Evolutionary conservation across 73 alveolate species (phyloP), one percentile per base, ranked within the genome.

Genomic region (Blepharisma stoltei): DNA sequence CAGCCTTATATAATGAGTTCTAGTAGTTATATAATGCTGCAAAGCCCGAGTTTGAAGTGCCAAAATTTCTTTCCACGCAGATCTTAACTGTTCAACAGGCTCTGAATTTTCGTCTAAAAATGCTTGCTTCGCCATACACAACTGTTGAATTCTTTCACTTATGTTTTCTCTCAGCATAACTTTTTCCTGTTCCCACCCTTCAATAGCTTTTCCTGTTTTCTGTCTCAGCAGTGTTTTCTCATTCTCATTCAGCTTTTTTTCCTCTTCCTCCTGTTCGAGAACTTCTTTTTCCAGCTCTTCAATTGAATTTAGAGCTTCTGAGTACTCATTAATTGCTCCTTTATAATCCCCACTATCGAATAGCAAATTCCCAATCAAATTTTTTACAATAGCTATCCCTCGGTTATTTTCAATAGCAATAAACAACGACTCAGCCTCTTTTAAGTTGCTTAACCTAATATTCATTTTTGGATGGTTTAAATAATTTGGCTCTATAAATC

Each of bases 151-250:
- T 60, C 73, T 60, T 60, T 60, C 73, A 25, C 46, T 60, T 11
- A 60, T 60, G 5, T 60, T 60, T 18, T 8, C 14, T 18, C 14
- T 9, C 11, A 60, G 11, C 18, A 11, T 60, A 5, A 38, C 14
- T 60, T 60, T 60, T 60, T 60, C 73, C 46, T 8, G 18, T 8
- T 60, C 73, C 73, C 73, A 60, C 2, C 45, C 45, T 60, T 60
- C 46, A 18, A 38, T 18, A 8, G 14, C 73, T 60, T 60, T 60
- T 20, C 73, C 73, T 20, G 73, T 20, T 60, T 25, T n/a, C 14
- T 14, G 11, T 5, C 23, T 60, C 11, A 60, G 38, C 14, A 20
- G 46, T 18, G 46, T 14, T 60, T 25, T 60, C 23, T 60, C 73
- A 14, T 60, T 38, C 2, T 14, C 14, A 18, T n/a, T 60, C 5